Base-by-base conservation (phyloP, 805 yeast species). In the Zygosaccharomyces pseudorouxii region DNA sequence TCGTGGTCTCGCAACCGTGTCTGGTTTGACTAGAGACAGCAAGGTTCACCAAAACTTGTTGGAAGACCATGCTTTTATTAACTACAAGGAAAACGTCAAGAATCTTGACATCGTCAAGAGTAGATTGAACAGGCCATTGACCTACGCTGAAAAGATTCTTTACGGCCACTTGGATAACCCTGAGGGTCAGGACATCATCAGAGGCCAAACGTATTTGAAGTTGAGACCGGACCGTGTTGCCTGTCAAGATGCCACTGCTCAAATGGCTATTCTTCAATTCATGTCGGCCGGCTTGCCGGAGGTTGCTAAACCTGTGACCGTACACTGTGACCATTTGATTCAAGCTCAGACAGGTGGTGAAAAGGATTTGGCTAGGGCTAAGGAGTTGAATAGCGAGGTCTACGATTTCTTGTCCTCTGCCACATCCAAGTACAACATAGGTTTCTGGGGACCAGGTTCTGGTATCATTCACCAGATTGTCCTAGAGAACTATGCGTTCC, bases 371-470 rank as follows among this genome's bases (percentile, higher is more conserved):
- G 80, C 80, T 48, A 82, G 89, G 66, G 95, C 97, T 59, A 82
- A 88, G 56, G 86, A 85, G 63, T 77, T 88, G 62, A 90, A 90
- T 80, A 86, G 85, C 73, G 98, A 90, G 75, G 97, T 90, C 56
- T 90, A 81, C 72, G 95, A 90, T 72, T 92, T 90, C 75, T 78
- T 90, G 70, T 80, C 86, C 57, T 73, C 89, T 49, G 90, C 96
- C 56, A 89, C 95, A 64, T 89, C 92, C 62, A 90, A 89, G 76
- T 90, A 90, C 76, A 89, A 92, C 76, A 86, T 90, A 71, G 97
- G 95, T 71, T 90, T 90, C 82, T 90, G 98, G 98, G 90, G 90
- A 68, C 97, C 97, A 62, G 97, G 97, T 65, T 89, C 97, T 37
- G 98, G 98, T 79, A 90, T 90, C 64, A 90, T 90, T 64, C 98